Evolutionary conservation across 805 yeast species (phyloP).

Genomic region (Zygoascus flipseniorum): DNA sequence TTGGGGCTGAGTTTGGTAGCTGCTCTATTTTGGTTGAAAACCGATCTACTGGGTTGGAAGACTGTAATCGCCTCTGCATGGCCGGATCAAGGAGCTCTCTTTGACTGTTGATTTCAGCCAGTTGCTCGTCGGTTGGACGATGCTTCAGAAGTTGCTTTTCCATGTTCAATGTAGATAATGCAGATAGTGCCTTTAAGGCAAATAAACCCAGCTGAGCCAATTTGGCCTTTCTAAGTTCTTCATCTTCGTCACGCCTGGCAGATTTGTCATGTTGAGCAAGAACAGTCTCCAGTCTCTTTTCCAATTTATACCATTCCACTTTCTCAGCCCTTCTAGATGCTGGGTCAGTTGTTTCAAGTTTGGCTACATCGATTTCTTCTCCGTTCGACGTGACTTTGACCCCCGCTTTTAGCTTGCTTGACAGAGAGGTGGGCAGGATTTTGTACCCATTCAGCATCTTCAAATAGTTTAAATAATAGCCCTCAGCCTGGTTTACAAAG

Average conservation of each 20-base stretch:
- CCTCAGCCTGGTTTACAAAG: constrained; percentile 14
- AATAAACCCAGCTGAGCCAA: constrained; percentile 46
- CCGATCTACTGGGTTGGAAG: constrained; percentile 27
- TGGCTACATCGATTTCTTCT: constrained; percentile 5
- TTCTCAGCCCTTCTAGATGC: constrained; percentile 55
- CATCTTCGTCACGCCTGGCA: constrained; percentile 45
- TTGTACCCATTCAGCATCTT: constrained; percentile 16
- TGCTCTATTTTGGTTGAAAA: constrained; percentile 60
- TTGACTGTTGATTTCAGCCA: not conserved
- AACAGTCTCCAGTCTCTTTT: constrained; percentile 42
- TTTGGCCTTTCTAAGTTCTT: constrained; percentile 46
- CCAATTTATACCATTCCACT: constrained; percentile 56
- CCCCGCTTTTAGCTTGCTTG: constrained; percentile 8
- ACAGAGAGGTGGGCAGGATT: constrained; percentile 13
- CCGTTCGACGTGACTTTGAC: not conserved
- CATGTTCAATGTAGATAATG: constrained; percentile 50
- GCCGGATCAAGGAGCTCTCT: constrained; percentile 2
- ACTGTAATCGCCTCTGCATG: not conserved
- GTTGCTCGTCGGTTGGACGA: constrained; percentile 10
- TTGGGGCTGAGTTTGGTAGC: constrained; percentile 26
- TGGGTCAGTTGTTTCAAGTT: constrained; percentile 25
- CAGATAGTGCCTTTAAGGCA: constrained; percentile 45
- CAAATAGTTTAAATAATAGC: constrained; percentile 21
- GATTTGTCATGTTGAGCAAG: constrained; percentile 27
- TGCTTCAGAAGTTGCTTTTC: constrained; percentile 53